Evolutionary conservation across 768 basidiomycete genomes (phyloP).

Genomic region (Chalciporus pseudorubinellus): DNA sequence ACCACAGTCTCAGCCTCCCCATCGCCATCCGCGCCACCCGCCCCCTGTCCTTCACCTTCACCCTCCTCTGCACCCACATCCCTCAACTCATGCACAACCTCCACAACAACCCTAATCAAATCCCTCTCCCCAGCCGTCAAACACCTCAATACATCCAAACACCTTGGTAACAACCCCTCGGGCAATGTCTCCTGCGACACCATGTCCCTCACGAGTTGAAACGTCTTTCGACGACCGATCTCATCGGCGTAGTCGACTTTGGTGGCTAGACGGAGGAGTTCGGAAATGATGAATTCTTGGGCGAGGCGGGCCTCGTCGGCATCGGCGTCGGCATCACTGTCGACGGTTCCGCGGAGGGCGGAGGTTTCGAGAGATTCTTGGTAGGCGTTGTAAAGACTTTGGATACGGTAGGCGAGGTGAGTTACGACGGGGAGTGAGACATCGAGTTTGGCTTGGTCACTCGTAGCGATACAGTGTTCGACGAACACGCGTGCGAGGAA

Average conservation of each 20-base stretch:
- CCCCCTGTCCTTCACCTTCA: conserved; percentile 31
- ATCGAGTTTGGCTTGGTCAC: conserved; percentile 64
- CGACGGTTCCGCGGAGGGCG: conserved; percentile 27
- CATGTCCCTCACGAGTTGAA: conserved; percentile 83
- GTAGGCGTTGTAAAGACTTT: conserved; percentile 66
- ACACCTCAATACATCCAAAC: conserved; percentile 78
- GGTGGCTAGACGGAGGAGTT: conserved; percentile 76
- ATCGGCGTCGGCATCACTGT: conserved; percentile 36
- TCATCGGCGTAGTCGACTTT: conserved; percentile 91
- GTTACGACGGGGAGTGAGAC: conserved; percentile 81
- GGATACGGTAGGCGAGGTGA: conserved; percentile 70
- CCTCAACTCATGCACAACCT: conserved; percentile 80
- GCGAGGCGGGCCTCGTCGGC: conserved; percentile 48
- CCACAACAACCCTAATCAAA: conserved; percentile 84
- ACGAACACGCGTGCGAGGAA: conserved; percentile 84
- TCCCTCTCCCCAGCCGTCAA: conserved; percentile 77
- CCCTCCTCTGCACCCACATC: conserved; percentile 38
- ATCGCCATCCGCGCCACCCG: conserved; percentile 6
- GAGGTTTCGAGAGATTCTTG: conserved; percentile 42
- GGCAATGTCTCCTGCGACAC: conserved; percentile 70
- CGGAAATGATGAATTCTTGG: conserved; percentile 69
- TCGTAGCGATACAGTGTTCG: conserved; percentile 64
- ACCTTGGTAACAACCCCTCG: conserved; percentile 62
- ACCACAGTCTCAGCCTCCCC: conserved; percentile 34
- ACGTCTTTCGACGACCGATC: conserved; percentile 86